These are phyloP conservation scores for Mycena galopus DNA, from an alignment of 768 basidiomycete genomes.

Conservation along the genomic window DNA sequence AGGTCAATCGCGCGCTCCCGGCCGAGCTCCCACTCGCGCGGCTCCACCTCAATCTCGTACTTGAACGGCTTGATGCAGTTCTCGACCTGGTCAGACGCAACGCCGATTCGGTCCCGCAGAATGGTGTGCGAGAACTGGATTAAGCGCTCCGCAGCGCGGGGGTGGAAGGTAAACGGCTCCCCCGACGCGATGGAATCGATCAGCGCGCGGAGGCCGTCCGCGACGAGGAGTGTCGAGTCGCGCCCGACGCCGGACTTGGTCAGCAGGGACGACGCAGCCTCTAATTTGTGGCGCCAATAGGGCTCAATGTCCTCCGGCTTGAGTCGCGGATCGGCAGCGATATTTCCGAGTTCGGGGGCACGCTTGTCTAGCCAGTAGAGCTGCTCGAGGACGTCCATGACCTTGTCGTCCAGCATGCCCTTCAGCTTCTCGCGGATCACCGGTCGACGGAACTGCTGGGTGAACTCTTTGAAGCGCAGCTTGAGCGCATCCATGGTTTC, in stretches of 20 bases:
- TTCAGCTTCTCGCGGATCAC: conserved; percentile 91
- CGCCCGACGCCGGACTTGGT: conserved; percentile 97
- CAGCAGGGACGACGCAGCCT: conserved; percentile 91
- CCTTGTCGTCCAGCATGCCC: conserved; percentile 93
- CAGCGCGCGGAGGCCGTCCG: conserved; percentile 89
- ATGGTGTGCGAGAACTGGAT: conserved; percentile 94
- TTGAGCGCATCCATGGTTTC: conserved; percentile 97
- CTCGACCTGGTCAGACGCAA: conserved; percentile 99
- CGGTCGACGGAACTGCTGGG: conserved; percentile 88
- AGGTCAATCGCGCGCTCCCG: conserved; percentile 79
- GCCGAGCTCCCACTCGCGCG: conserved; percentile 92
- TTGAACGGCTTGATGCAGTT: conserved; percentile 99
- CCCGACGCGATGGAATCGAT: conserved; percentile 91
- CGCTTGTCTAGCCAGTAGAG: conserved; percentile 97
- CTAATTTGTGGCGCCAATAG: conserved; percentile 97
- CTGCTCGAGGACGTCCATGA: conserved; percentile 97
- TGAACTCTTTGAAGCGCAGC: conserved; percentile 87
- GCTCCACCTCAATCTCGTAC: conserved; percentile 96
- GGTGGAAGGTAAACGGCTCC: conserved; percentile 95
- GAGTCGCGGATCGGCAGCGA: conserved; percentile 78
- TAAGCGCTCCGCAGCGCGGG: conserved; percentile 88
- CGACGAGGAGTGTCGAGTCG: conserved; percentile 93
- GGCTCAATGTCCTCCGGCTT: conserved; percentile 84
- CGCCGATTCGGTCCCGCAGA: conserved; percentile 90
- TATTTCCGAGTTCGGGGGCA: conserved; percentile 75